These are phyloP conservation scores for Cucurbita maxima DNA, from an alignment of 306 rosid species.

Conservation along the genomic window DNA sequence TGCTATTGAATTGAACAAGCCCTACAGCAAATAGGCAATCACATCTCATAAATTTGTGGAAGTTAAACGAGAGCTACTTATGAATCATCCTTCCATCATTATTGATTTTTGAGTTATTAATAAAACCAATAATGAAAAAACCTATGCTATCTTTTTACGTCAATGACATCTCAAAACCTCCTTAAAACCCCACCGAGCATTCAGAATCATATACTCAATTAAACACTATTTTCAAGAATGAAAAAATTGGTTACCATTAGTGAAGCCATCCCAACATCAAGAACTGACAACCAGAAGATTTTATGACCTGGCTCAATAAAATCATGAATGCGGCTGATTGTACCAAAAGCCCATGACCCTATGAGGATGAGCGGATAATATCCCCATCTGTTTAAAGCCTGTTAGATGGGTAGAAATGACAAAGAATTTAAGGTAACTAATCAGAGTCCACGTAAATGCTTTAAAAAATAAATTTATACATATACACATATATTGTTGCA, in stretches of 20 bases:
- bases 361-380: slow-evolving; percentile 92
- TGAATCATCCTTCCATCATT: neutral
- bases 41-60: neutral
- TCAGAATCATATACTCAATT: neutral
- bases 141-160: neutral
- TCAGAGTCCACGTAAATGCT: neutral
- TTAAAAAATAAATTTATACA: neutral
- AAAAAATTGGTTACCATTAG: slow-evolving; percentile 52
- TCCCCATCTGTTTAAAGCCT: slow-evolving; percentile 94
- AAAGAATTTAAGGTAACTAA: neutral
- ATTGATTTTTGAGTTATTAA: neutral
- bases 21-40: slow-evolving; percentile 33
- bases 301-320: slow-evolving; percentile 76
- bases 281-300: slow-evolving; percentile 89
- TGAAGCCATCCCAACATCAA: slow-evolving; percentile 79
- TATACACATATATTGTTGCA: too few relatives aligned
- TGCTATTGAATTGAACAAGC: slow-evolving; percentile 94
- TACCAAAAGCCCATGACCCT: slow-evolving; percentile 92
- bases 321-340: slow-evolving; percentile 84
- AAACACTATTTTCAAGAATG: neutral
- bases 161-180: neutral
- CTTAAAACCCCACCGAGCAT: neutral
- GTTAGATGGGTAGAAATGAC: slow-evolving; percentile 3
- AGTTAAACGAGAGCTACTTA: neutral
- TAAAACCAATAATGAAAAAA: neutral